Percentiles rank a stretch among this genome's conserved stretches.
phyloP scores from a whole-genome alignment of 179 eudicot genomes.

The Beta macrorhiza region DNA sequence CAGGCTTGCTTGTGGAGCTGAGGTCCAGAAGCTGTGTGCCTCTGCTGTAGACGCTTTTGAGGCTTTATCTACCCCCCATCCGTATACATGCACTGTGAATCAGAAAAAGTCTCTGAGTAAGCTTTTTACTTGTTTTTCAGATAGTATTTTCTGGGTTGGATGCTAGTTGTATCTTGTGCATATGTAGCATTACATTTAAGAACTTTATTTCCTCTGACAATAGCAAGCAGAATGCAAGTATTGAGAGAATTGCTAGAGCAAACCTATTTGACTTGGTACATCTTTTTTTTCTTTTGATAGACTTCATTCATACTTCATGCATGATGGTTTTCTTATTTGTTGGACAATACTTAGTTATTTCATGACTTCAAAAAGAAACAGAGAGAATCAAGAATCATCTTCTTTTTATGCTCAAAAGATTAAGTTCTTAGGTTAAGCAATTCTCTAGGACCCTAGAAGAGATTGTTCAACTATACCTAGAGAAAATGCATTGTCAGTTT shows the following conservation, averaged over 20 bases:
- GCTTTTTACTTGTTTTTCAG: constrained; percentile 10
- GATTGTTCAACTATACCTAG: neutral
- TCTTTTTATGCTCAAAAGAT: neutral
- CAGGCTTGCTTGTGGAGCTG: constrained; percentile 57
- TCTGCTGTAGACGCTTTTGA: constrained; percentile 52
- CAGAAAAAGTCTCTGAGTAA: constrained; percentile 35
- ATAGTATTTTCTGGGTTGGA: neutral
- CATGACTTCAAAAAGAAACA: too few species aligned
- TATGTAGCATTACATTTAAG: neutral
- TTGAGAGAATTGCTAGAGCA: neutral
- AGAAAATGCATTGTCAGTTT: neutral
- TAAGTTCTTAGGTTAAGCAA: neutral
- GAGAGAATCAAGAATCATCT: neutral
- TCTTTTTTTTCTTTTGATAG: neutral
- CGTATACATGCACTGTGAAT: constrained; percentile 14
- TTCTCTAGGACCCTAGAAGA: neutral
- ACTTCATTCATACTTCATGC: neutral
- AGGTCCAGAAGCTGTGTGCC: constrained; percentile 56
- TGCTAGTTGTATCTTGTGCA: neutral
- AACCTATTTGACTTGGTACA: too few species aligned
- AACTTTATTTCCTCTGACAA: neutral
- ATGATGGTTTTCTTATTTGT: neutral
- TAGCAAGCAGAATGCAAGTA: neutral
- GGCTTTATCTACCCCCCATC: constrained; percentile 28
- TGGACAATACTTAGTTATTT: too few species aligned